A percentile compares a stretch with the other conserved stretches of the same genome.
Conservation (phyloP, 768 basidiomycete species). For the Psilocybe tampanensis region DNA sequence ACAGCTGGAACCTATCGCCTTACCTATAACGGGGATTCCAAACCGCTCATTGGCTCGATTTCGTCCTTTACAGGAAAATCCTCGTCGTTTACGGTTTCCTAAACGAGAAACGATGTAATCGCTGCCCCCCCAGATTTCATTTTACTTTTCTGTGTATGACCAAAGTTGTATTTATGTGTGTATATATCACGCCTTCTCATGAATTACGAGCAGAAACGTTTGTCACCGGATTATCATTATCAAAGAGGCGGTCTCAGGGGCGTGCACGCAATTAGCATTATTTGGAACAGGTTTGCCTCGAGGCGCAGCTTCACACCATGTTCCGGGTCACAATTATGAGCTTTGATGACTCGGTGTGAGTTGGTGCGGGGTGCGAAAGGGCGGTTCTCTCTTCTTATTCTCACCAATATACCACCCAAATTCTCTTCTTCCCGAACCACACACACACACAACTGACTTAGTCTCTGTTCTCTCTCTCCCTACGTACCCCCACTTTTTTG, state of each 20-base stretch:
- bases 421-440: slow-evolving; percentile 2
- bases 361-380: slow-evolving; percentile 8
- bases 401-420: background rate
- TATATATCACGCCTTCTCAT: background rate
- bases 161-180: background rate
- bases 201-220: no score
- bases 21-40: slow-evolving; percentile 76
- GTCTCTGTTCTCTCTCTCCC: background rate
- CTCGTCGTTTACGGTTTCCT: slow-evolving; percentile 60
- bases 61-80: slow-evolving; percentile 64
- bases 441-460: background rate
- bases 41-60: slow-evolving; percentile 64
- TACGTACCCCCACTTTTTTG: background rate
- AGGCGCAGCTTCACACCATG: slow-evolving; percentile 35
- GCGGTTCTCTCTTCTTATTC: background rate
- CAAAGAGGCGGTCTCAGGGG: background rate
- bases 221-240: background rate
- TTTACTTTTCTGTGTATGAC: slow-evolving; percentile 2
- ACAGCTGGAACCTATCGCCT: slow-evolving; percentile 73
- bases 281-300: slow-evolving; percentile 30
- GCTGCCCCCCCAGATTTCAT: slow-evolving; percentile 6
- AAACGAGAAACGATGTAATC: slow-evolving; percentile 13
- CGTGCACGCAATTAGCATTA: slow-evolving; percentile 9
- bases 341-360: slow-evolving; percentile 14
- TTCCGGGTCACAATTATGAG: slow-evolving; percentile 18